Base-by-base conservation (phyloP, 495 filamentous ascomycete species). In the Sabuloglossum arenarium region DNA sequence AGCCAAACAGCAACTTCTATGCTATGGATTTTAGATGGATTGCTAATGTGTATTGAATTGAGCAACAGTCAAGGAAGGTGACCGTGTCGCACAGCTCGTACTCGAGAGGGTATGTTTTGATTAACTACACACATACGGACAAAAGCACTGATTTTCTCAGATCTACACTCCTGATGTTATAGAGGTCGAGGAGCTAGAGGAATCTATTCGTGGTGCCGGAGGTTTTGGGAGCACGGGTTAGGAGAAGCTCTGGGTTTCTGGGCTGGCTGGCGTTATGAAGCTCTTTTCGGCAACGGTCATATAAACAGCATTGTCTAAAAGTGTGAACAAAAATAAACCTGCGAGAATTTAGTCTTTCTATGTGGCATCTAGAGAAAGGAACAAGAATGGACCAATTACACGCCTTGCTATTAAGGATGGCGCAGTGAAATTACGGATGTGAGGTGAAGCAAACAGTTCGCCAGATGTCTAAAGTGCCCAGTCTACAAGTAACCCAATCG, bases 201-300 rank as follows among this genome's bases (percentile, higher is more conserved):
- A 87, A 76, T 95, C 86, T 63, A 84, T 90, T 23, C 72, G 91
- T 52, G 91, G 91, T 24, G 87, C 79, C 0, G 90, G 88, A 19
- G 91, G 91, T 9, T 98, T 98, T 63, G 91, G 91, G 31, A 95
- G 88, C 62, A 98, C 91, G 14, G 91, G 90, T 45, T 49, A 49
- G 34, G 14, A 16, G 14, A 16, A 3, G 6, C 6, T 39, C 14
- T 9, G 16, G 6, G 14, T 39, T 8, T 39, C 34, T 8, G 34
- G 34, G 34, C 34, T 39, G 34, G 34, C 8, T 39, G 34, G 34
- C 34, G 34, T 39, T 25, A 55, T 55, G 11, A 55, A 55, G 6
- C 34, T 11, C 34, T 39, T 16, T 39, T 39, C 34, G 34, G 34
- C 8, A 39, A 39, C 6, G 8, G 34, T n/a, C 8, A 16, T 5